These are phyloP conservation scores for Phytomonas serpens DNA, from an alignment of 208 protist species.

Conservation along the genomic window DNA sequence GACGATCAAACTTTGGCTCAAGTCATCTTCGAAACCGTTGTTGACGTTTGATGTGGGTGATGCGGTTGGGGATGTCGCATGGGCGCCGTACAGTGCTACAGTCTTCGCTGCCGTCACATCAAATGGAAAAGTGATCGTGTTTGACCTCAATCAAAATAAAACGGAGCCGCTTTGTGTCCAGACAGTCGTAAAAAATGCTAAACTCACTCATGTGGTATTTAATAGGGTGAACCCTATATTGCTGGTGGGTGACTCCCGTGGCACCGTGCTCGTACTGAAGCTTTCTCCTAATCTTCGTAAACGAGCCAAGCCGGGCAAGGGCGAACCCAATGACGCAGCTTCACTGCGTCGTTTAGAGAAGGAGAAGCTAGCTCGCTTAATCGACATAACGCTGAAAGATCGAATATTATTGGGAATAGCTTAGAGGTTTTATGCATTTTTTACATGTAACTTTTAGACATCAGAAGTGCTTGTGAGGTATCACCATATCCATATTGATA, in stretches of 20 bases:
- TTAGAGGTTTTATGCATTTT: neutral
- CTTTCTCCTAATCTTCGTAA: constrained; percentile 94
- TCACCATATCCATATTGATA: neutral
- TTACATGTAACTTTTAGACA: neutral
- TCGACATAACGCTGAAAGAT: constrained; percentile 90
- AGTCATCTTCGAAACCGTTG: constrained; percentile 70
- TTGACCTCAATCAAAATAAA: constrained; percentile 93
- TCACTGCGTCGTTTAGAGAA: constrained; percentile 64
- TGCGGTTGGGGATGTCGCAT: constrained; percentile 93
- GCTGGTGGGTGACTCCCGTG: constrained; percentile 94
- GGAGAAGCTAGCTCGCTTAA: constrained; percentile 83
- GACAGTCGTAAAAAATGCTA: constrained; percentile 95
- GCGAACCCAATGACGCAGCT: constrained; percentile 25
- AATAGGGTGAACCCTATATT: constrained; percentile 90
- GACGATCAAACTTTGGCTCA: constrained; percentile 96
- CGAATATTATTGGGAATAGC: constrained; percentile 55
- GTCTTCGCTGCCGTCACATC: constrained; percentile 95
- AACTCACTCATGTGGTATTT: constrained; percentile 95
- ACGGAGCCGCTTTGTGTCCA: constrained; percentile 94
- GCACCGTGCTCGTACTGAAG: constrained; percentile 92
- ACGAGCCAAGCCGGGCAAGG: constrained; percentile 30
- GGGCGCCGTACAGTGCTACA: constrained; percentile 95
- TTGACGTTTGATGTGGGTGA: constrained; percentile 95
- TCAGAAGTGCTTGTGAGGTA: neutral
- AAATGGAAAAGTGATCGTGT: constrained; percentile 92